Evolutionary conservation across 176 grass and related monocot species (phyloP).

Genomic region (Miscanthus lutarioriparius): DNA sequence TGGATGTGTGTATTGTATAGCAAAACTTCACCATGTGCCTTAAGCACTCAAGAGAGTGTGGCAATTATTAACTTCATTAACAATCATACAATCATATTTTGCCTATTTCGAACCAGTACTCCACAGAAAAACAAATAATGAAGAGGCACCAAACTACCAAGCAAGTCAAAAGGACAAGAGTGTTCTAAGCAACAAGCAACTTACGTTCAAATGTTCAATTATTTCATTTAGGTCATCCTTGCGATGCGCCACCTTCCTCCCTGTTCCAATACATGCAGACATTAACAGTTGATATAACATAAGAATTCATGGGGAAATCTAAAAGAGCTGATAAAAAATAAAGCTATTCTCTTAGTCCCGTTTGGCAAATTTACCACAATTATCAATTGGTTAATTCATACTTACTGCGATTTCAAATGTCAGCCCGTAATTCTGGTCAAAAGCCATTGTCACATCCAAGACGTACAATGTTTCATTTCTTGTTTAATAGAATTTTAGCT

Average conservation of each 20-base stretch:
- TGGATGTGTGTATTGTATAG: background rate
- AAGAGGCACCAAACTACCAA: background rate
- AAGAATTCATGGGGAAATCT: conserved; percentile 13
- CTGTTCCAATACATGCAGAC: conserved; percentile 40
- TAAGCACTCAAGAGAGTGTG: background rate
- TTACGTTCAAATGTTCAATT: conserved; percentile 93
- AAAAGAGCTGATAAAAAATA: conserved; percentile 13
- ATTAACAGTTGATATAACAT: conserved; percentile 28
- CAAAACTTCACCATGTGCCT: background rate
- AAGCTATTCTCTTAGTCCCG: background rate
- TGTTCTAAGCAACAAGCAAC: conserved; percentile 33
- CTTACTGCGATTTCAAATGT: background rate
- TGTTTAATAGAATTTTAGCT: background rate
- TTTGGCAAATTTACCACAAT: background rate
- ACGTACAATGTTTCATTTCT: background rate
- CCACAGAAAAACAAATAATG: background rate
- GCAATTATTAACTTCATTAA: background rate
- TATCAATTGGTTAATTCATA: background rate
- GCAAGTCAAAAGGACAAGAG: background rate
- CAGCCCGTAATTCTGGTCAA: conserved; percentile 19
- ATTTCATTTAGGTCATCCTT: conserved; percentile 83
- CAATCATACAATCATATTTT: background rate
- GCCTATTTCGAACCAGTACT: background rate
- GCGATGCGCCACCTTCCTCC: conserved; percentile 77
- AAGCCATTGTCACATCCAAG: background rate